These are phyloP conservation scores for Ceratocystis papillata DNA, from an alignment of 2,329 filamentous ascomycete genomes.

Conservation along the genomic window DNA sequence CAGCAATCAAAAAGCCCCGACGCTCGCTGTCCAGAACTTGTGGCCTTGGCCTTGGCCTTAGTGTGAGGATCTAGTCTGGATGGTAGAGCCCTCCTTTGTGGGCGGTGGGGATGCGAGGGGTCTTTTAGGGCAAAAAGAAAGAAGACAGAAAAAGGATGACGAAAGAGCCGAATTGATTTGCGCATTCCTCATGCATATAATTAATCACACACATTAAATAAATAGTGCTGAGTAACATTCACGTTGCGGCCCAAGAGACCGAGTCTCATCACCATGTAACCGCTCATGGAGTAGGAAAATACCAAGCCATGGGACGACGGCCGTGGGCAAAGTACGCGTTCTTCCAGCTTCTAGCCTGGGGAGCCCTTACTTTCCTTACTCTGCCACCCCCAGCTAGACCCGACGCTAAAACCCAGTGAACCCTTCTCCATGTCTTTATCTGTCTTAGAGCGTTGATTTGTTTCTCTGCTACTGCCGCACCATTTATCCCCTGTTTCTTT, in stretches of 20 bases:
- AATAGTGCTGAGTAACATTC: no score
- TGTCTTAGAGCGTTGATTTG: background rate
- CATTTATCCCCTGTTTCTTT: conserved; percentile 7
- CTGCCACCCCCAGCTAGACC: background rate
- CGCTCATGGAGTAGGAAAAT: background rate
- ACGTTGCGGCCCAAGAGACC: no score
- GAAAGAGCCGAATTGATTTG: no score
- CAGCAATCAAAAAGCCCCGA: background rate
- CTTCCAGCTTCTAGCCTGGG: background rate
- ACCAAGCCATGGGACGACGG: background rate
- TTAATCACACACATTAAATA: no score
- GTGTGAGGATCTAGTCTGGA: background rate
- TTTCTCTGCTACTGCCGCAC: background rate
- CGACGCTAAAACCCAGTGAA: background rate
- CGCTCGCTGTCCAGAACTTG: background rate
- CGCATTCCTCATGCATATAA: no score
- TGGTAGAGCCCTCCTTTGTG: conserved; percentile 1
- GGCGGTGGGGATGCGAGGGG: background rate
- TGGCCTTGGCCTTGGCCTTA: background rate
- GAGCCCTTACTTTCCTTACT: no score
- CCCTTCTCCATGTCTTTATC: conserved; percentile 2
- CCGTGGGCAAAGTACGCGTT: background rate
- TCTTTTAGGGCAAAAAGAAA: background rate
- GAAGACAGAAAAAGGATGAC: background rate
- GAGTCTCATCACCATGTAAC: background rate